phyloP scores from a whole-genome alignment of 768 basidiomycete species.

The Phylloporus sp. region DNA sequence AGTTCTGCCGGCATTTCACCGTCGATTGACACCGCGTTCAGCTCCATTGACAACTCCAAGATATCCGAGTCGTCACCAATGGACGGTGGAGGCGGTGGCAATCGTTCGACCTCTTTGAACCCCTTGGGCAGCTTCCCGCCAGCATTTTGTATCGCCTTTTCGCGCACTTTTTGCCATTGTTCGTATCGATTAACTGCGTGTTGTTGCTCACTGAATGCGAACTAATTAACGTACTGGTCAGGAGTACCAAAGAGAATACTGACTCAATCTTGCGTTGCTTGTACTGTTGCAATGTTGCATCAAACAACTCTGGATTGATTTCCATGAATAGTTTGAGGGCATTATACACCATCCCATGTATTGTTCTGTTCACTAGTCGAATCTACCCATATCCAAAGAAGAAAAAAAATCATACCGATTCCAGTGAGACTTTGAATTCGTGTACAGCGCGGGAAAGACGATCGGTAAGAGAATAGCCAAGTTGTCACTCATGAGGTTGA shows the following conservation, averaged over 20 bases:
- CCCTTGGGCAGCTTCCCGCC: conserved; percentile 67
- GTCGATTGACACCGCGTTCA: conserved; percentile 80
- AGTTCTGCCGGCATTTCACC: conserved; percentile 55
- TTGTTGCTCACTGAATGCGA: conserved; percentile 68
- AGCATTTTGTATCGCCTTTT: conserved; percentile 67
- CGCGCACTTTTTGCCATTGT: conserved; percentile 83
- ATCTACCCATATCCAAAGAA: background rate
- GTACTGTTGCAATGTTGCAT: conserved; percentile 89
- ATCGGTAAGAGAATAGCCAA: conserved; percentile 84
- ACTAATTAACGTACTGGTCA: conserved; percentile 2
- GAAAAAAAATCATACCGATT: conserved; percentile 66
- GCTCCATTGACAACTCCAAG: conserved; percentile 82
- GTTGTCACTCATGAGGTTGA: conserved; percentile 98
- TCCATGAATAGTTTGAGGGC: conserved; percentile 99
- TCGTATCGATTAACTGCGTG: conserved; percentile 81
- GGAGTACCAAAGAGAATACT: conserved; percentile 31
- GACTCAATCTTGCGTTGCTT: conserved; percentile 83
- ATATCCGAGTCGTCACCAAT: conserved; percentile 81
- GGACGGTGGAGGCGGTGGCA: conserved; percentile 73
- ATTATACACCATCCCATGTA: conserved; percentile 99
- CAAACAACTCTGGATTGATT: conserved; percentile 94
- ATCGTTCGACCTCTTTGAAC: conserved; percentile 61
- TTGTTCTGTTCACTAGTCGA: conserved; percentile 58
- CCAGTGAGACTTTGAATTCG: conserved; percentile 97
- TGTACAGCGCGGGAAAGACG: conserved; percentile 94